phyloP scores from a whole-genome alignment of 192 early-diverging fungal genomes.

The Backusella circina region DNA sequence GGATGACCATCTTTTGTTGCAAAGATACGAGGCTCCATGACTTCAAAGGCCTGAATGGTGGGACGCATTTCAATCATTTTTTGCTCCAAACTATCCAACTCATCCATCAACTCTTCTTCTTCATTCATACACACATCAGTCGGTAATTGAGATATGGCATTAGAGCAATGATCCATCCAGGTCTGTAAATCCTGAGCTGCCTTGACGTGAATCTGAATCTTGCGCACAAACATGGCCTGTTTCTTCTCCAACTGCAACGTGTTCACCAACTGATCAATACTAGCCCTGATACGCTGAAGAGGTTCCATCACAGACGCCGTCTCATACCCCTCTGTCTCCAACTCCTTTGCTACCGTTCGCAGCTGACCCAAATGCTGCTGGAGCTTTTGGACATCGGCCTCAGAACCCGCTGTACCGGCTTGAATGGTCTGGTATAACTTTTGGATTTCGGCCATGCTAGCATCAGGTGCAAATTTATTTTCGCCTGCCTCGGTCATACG shows the following conservation, averaged over 20 bases:
- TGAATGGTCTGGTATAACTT: neutral
- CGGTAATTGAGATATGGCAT: slow-evolving; percentile 16
- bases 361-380: neutral
- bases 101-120: slow-evolving; percentile 18
- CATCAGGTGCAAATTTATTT: neutral
- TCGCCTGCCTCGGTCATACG: neutral
- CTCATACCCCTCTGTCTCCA: slow-evolving; percentile 1
- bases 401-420: neutral
- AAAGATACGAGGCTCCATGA: slow-evolving; percentile 17
- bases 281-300: neutral
- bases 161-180: slow-evolving; percentile 26
- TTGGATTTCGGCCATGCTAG: neutral
- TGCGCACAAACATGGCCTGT: slow-evolving; percentile 20
- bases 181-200: slow-evolving; percentile 18
- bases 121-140: slow-evolving; percentile 23
- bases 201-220: slow-evolving; percentile 27
- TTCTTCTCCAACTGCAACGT: slow-evolving; percentile 13
- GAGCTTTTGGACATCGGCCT: neutral
- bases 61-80: slow-evolving; percentile 20
- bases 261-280: neutral
- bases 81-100: slow-evolving; percentile 16
- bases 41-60: slow-evolving; percentile 23
- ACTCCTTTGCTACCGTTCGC: neutral
- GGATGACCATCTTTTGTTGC: slow-evolving; percentile 9
- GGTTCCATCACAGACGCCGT: neutral